Conservation (phyloP, 2,329 filamentous ascomycete species). For the Epichloe coenophiala region DNA sequence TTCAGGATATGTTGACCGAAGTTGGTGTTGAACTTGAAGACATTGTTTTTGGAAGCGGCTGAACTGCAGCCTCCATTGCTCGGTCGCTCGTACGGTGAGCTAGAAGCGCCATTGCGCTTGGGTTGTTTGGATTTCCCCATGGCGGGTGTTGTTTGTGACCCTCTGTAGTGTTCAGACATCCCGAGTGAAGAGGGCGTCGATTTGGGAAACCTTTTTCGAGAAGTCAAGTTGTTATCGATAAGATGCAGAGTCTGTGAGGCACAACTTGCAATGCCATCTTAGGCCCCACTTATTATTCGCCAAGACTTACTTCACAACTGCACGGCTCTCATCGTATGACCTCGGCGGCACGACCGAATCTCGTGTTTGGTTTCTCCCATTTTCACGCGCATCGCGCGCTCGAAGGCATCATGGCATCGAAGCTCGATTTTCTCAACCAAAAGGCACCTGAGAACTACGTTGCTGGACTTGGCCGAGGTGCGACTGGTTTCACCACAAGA, state of each 20-base stretch:
- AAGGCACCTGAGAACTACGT: constrained; percentile 80
- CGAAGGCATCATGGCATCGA: constrained; percentile 29
- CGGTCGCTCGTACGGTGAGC: constrained; percentile 29
- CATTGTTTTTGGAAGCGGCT: constrained; percentile 49
- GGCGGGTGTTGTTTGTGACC: constrained; percentile 3
- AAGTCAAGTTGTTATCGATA: constrained; percentile 12
- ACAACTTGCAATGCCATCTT: background rate
- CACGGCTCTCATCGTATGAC: no score
- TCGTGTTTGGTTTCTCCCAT: background rate
- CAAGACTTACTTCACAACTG: background rate
- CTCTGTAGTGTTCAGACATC: constrained; percentile 1
- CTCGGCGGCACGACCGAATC: background rate
- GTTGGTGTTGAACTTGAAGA: constrained; percentile 95
- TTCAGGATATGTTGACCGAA: constrained; percentile 85
- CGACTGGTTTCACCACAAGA: constrained; percentile 93
- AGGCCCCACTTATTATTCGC: background rate
- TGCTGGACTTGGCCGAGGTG: constrained; percentile 91
- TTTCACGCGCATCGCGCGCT: constrained; percentile 3
- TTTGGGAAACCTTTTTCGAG: constrained; percentile 3
- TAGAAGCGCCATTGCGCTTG: constrained; percentile 37
- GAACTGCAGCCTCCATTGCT: constrained; percentile 7
- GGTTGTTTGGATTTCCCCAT: constrained; percentile 42
- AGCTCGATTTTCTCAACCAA: constrained; percentile 76
- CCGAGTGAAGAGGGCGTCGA: background rate
- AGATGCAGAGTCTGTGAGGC: background rate